Evolutionary conservation across 495 filamentous ascomycete genomes (phyloP), one percentile per base, ranked within the genome.

Genomic region (Penicillium subrubescens): DNA sequence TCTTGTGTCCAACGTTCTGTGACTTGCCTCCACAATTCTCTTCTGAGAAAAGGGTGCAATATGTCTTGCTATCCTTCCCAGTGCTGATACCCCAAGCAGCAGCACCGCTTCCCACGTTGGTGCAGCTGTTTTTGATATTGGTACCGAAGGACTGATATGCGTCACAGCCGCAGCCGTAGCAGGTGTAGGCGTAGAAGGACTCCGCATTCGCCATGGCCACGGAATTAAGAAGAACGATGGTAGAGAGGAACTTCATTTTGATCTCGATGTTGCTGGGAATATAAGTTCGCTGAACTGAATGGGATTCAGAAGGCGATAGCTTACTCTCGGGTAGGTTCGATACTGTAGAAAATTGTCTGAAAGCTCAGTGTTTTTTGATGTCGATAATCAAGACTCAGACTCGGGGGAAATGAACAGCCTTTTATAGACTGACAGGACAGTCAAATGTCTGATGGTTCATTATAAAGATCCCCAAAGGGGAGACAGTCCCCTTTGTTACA

Each of bases 11-110:
- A 43, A 43, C 39, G 3, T 43, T 43, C 12, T 43, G 39, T 5
- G 15, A 15, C 39, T 43, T 8, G 15, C 39, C 39, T 6, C 39
- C 39, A 5, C 39, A 43, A 15, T 43, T 43, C 39, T 43, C 39
- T 14, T 43, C 39, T 5, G 39, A 43, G 17, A 43, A 43, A 17
- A 41, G 39, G 15, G 39, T 43, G 39, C 39, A 43, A 3, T 43
- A 43, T 14, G 39, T 43, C 39, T 17, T 17, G 39, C 39, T 43
- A 6, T 17, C 3, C 15, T 15, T 17, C 0, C 14, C 39, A 5
- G 39, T 43, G n/a, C 39, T 43, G 17, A 67, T 43, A 43, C 39
- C 39, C 39, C 39, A 43, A n/a, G 39, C 17, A 43, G 39, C 39
- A n/a, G 39, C 39, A 43, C 39, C 39, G 15, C 39, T 43, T n/a